Percentiles rank a stretch among this genome's conserved stretches.
These are phyloP conservation scores for Nicotiana attenuata DNA, from an alignment of 257 asterid genomes.

Conservation along the genomic window DNA sequence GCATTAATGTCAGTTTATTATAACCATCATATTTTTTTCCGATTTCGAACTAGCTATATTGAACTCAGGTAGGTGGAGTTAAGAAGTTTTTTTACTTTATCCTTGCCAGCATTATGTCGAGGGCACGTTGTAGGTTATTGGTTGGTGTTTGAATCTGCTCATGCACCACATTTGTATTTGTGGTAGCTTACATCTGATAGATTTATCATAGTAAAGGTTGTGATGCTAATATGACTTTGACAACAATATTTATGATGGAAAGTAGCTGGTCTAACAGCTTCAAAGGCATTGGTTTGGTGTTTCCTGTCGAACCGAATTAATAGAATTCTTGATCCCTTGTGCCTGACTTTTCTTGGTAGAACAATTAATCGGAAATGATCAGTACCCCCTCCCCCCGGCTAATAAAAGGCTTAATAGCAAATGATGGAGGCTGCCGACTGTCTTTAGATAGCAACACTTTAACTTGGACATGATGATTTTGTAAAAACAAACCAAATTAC, in stretches of 20 bases:
- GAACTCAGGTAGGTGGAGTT: background rate
- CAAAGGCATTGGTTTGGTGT: conserved; percentile 1
- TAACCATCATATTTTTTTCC: background rate
- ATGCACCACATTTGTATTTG: background rate
- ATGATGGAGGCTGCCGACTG: background rate
- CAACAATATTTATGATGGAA: background rate
- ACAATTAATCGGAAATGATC: background rate
- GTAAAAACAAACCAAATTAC: background rate
- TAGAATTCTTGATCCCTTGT: background rate
- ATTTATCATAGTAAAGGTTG: background rate
- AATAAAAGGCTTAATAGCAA: background rate
- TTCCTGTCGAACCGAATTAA: background rate
- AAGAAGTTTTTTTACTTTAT: no score
- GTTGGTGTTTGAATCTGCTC: background rate
- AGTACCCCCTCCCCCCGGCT: background rate
- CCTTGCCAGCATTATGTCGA: background rate
- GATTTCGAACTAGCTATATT: background rate
- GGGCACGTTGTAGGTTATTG: background rate
- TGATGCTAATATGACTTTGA: background rate
- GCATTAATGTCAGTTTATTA: background rate
- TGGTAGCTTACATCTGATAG: background rate
- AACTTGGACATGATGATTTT: background rate
- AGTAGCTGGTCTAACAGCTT: background rate
- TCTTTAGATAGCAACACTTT: background rate
- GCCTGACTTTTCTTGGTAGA: background rate